These are phyloP conservation scores for Apiospora marii DNA, from an alignment of 2,329 filamentous ascomycete species.

Conservation along the genomic window DNA sequence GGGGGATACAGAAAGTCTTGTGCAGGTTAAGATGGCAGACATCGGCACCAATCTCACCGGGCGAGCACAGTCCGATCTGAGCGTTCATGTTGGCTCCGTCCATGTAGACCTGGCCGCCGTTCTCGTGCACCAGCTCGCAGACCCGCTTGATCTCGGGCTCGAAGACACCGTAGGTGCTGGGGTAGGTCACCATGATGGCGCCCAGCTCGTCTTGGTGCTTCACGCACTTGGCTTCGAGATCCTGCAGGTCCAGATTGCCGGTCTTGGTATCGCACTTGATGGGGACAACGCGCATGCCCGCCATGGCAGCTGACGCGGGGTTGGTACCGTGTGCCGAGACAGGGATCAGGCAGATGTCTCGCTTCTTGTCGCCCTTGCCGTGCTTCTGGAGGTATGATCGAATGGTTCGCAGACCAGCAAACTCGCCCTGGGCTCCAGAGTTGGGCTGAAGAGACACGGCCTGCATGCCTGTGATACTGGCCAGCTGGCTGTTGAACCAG, in stretches of 20 bases:
- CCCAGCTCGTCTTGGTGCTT: slow-evolving; percentile 86
- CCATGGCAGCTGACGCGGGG: slow-evolving; percentile 94
- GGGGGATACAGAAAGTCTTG: slow-evolving; percentile 99
- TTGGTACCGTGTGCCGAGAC: slow-evolving; percentile 97
- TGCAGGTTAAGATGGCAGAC: slow-evolving; percentile 97
- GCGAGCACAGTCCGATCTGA: slow-evolving; percentile 93
- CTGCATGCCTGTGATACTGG: slow-evolving; percentile 87
- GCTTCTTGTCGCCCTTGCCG: slow-evolving; percentile 68
- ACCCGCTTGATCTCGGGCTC: slow-evolving; percentile 88
- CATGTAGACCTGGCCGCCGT: slow-evolving; percentile 97
- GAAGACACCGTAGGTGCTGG: slow-evolving; percentile 93
- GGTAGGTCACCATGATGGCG: slow-evolving; percentile 97
- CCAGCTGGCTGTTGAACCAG: slow-evolving; percentile 78
- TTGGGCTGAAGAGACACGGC: slow-evolving; percentile 92
- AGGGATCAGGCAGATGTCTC: slow-evolving; percentile 93
- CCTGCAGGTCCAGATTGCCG: slow-evolving; percentile 87
- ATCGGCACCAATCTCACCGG: slow-evolving; percentile 93
- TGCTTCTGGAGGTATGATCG: slow-evolving; percentile 80
- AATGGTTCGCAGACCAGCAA: slow-evolving; percentile 87
- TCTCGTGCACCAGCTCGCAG: slow-evolving; percentile 83
- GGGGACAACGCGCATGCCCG: slow-evolving; percentile 90
- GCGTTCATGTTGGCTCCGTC: slow-evolving; percentile 99
- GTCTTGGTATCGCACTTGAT: slow-evolving; percentile 89
- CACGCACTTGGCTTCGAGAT: slow-evolving; percentile 87
- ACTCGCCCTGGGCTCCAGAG: slow-evolving; percentile 95